A percentile compares a stretch with the other conserved stretches of the same genome.
Conservation (phyloP, 345 rosid species). For the Pelargonium nanum region DNA sequence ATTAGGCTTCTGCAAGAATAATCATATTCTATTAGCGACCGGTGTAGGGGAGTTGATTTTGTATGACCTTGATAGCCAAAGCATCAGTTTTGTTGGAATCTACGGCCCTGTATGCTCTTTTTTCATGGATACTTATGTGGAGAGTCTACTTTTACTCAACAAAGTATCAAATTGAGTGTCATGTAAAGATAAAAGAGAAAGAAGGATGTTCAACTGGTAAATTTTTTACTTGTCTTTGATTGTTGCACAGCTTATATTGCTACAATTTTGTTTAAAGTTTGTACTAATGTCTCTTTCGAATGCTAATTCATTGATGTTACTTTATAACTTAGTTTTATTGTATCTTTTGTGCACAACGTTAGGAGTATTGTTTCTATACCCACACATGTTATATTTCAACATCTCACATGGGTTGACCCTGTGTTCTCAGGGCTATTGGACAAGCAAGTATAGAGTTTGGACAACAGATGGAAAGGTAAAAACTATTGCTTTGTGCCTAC, state of each 20-base stretch:
- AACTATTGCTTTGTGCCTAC: background rate
- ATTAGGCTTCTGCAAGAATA: conserved; percentile 18
- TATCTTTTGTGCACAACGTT: no score
- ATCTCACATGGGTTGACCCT: background rate
- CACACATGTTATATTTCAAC: background rate
- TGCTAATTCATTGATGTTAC: background rate
- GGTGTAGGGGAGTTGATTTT: conserved; percentile 15
- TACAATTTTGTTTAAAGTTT: no score
- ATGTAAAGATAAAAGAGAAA: background rate
- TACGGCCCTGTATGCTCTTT: conserved; percentile 16
- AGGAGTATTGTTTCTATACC: background rate
- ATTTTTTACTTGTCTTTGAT: background rate
- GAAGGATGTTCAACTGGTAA: background rate
- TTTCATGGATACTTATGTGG: conserved; percentile 14
- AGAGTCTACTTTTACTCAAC: conserved; percentile 18
- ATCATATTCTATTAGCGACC: conserved; percentile 15
- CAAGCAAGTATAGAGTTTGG: background rate
- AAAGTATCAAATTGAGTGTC: background rate
- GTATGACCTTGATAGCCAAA: conserved; percentile 4
- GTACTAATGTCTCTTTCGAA: background rate
- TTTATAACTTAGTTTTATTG: no score
- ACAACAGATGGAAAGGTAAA: background rate
- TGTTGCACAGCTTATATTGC: no score
- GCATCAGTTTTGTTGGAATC: conserved; percentile 8
- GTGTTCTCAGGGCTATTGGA: background rate